These are phyloP conservation scores for Penicillium waksmanii DNA, from an alignment of 495 filamentous ascomycete species.

Conservation along the genomic window DNA sequence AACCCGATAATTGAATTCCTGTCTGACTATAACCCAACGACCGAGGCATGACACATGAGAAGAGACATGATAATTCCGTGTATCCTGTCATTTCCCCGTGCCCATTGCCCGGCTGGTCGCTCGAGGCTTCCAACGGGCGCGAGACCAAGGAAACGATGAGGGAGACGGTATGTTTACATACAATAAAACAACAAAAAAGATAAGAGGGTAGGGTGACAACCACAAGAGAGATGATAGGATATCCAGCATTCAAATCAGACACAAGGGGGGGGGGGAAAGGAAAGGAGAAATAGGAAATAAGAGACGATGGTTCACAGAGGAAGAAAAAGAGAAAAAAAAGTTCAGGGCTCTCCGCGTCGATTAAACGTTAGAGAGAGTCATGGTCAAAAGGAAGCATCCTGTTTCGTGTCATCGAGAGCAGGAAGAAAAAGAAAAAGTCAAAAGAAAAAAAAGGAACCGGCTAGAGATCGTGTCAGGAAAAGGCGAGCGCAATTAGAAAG, in stretches of 20 bases:
- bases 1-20: conserved; percentile 38
- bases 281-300: conserved; percentile 18
- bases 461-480: conserved; percentile 48
- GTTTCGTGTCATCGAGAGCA: conserved; percentile 47
- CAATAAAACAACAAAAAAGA: conserved; percentile 26
- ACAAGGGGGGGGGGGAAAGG: conserved; percentile 22
- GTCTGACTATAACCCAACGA: conserved; percentile 44
- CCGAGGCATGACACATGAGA: conserved; percentile 51
- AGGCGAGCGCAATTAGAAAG: conserved; percentile 32
- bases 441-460: conserved; percentile 35
- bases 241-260: conserved; percentile 47
- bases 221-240: conserved; percentile 45
- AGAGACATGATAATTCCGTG: conserved; percentile 43
- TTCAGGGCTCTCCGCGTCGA: not conserved
- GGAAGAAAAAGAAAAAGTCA: conserved; percentile 4
- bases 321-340: conserved; percentile 10
- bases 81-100: conserved; percentile 41
- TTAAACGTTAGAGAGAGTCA: not conserved
- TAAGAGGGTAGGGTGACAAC: conserved; percentile 23
- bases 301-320: conserved; percentile 11
- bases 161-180: conserved; percentile 47
- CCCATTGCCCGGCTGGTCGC: conserved; percentile 33
- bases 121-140: conserved; percentile 33
- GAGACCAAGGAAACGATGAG: conserved; percentile 38
- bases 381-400: conserved; percentile 25